Evolutionary conservation across 768 basidiomycete species (phyloP), one percentile per base, ranked within the genome.

Genomic region (Tephrocybe rancida): DNA sequence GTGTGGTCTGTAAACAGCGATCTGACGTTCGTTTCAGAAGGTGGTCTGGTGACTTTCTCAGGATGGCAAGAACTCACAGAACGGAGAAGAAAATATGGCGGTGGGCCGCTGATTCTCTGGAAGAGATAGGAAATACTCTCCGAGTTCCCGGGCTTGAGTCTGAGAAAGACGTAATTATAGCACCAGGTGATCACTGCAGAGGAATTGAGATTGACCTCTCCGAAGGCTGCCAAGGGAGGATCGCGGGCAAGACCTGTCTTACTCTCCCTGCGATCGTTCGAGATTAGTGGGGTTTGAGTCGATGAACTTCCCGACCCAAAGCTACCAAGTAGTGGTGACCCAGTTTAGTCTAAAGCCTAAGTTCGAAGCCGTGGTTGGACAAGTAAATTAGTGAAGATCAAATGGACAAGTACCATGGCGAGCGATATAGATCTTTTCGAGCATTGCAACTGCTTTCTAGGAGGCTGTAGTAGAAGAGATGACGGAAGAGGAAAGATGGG

Each of bases 1-100:
- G 73, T 1, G 86, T 71, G 0, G 92, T 95, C 65, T 95, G 92
- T 21, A 94, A 73, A 67, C 92, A 94, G n/a, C 92, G 88, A 71
- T 94, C 90, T 92, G 59, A 30, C 29, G 22, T 41, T 19, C 19
- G 11, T 27, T 41, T 38, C 44, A 39, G 39, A 35, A 44, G 46
- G 18, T 29, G 30, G 25, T 46, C 16, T 19, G 49, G 19, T 3
- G 39, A 34, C 7, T 42, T 46, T n/a, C 5, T 5, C 9, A 19
- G 26, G 26, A 34, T 43, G 22, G 21, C 21, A 44, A 18, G 10
- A 22, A 65, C 69, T 63, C 72, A 91, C 91, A 94, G 64, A 88
- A 92, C 7, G 91, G 91, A 9, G 91, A 93, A 10, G 89, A 91
- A 67, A 91, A 87, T 52, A 93, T 88, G 5, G 82, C 86, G 1